Base-by-base conservation (phyloP, 164 flowering plant genomes). In the Dillenia suffruticosa region DNA sequence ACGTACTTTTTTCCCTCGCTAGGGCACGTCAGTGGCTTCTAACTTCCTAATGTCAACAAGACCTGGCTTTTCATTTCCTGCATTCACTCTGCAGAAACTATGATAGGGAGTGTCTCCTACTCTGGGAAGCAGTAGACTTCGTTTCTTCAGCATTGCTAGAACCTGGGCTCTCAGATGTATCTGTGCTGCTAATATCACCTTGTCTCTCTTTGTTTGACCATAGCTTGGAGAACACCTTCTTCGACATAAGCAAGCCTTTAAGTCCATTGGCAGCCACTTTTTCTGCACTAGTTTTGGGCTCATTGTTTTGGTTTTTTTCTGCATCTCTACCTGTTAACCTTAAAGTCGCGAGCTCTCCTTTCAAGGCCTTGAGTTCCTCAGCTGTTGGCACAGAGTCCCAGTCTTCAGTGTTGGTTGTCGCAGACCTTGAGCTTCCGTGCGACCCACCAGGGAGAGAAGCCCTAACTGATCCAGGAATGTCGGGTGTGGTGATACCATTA, bases 321-420 rank as follows among this genome's bases (percentile, higher is more conserved):
- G 58, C 69, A 12, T 24, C 54, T 26, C 58, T 65, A 47, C 58
- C 67, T 8, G 63, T 77, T 43, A 84, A 44, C 58, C 79, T 78
- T 49, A 84, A 70, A 40, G 77, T 54, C 9, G 83, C 80, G 10
- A 88, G 70, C 72, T 84, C 86, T 8, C 83, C 84, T 68, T 82
- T 88, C 60, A 86, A 66, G 4, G 85, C 85, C 66, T 76, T 84
- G 57, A 84, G 79, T 46, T 86, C 90, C 52, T 78, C 84, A 1
- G 76, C 59, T 1, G 83, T 81, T 12, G 84, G 80, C n/a, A 76
- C 76, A 13, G 79, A 62, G 59, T 86, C 96, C 90, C 89, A 84
- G 6, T 86, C 89, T 17, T 85, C 92, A 0, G 90, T 80, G 78
- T 83, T 83, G 10, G 90, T 85, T 1, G 87, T 82, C 0, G 87